Evolutionary conservation across 108 stramenopile species (phyloP).

Genomic region (Aurantiochytrium sp.): DNA sequence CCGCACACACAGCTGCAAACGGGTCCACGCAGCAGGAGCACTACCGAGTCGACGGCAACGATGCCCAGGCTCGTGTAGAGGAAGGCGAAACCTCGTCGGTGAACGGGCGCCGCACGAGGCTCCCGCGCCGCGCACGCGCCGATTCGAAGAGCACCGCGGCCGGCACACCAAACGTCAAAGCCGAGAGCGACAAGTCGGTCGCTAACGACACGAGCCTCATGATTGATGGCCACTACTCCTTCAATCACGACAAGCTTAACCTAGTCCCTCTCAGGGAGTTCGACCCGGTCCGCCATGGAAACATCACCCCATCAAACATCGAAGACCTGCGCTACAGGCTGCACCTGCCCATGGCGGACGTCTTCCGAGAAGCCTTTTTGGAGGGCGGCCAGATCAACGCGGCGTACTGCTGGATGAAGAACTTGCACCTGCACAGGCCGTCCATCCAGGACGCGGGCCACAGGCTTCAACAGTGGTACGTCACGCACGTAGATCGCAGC

Average conservation of each 20-base stretch:
- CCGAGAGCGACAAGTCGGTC: no score
- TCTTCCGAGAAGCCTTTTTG: background rate
- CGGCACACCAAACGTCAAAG: no score
- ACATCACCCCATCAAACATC: background rate
- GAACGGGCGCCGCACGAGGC: background rate
- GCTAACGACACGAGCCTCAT: background rate
- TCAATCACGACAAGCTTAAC: background rate
- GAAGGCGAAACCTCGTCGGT: background rate
- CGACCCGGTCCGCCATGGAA: no score
- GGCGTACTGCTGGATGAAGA: conserved; percentile 16
- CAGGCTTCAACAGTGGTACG: background rate
- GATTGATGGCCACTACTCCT: background rate
- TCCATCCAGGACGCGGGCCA: background rate
- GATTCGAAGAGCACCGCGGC: no score
- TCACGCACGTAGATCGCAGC: background rate
- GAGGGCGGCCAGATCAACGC: background rate
- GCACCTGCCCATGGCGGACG: background rate
- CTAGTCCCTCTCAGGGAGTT: background rate
- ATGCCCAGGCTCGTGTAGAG: background rate
- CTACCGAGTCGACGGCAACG: background rate
- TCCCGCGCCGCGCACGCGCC: background rate
- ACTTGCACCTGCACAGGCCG: background rate
- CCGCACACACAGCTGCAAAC: background rate
- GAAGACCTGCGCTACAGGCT: background rate
- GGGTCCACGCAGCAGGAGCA: background rate